Conservation (phyloP, 2,329 filamentous ascomycete species). For the Phaeosphaeria sp. region DNA sequence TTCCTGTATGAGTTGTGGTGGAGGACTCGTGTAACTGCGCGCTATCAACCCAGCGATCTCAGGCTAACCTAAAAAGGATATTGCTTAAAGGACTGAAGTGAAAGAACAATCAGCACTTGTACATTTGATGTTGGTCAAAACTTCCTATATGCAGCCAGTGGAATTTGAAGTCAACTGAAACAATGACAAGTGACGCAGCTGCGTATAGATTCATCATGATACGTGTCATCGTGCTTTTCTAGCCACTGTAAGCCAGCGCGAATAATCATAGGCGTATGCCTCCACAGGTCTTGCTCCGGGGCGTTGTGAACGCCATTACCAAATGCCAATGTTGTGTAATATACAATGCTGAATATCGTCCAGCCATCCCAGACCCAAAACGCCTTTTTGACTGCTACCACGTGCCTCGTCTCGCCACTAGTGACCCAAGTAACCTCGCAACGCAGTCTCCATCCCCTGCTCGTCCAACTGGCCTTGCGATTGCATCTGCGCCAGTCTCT, state of each 20-base stretch:
- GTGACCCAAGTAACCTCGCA: constrained; percentile 32
- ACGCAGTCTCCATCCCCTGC: constrained; percentile 31
- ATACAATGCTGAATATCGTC: not conserved
- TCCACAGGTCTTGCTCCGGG: not conserved
- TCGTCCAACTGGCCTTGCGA: constrained; percentile 25
- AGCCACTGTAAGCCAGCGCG: not conserved
- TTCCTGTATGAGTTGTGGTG: too few species aligned
- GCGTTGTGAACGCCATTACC: not conserved
- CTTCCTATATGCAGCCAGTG: not conserved
- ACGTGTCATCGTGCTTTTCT: not conserved
- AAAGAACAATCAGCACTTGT: too few species aligned
- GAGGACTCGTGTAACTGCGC: too few species aligned
- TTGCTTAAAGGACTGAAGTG: too few species aligned
- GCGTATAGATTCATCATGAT: not conserved
- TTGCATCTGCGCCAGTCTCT: constrained; percentile 17
- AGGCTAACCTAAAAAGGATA: too few species aligned
- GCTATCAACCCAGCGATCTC: too few species aligned
- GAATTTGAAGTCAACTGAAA: not conserved
- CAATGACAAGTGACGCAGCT: not conserved
- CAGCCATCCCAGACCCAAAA: not conserved
- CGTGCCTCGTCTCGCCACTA: not conserved
- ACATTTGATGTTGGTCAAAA: too few species aligned
- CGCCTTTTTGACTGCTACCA: not conserved
- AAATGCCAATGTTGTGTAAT: not conserved
- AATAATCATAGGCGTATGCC: not conserved